Evolutionary conservation across 2,329 filamentous ascomycete species (phyloP).

Genomic region (Penicillium sp.): DNA sequence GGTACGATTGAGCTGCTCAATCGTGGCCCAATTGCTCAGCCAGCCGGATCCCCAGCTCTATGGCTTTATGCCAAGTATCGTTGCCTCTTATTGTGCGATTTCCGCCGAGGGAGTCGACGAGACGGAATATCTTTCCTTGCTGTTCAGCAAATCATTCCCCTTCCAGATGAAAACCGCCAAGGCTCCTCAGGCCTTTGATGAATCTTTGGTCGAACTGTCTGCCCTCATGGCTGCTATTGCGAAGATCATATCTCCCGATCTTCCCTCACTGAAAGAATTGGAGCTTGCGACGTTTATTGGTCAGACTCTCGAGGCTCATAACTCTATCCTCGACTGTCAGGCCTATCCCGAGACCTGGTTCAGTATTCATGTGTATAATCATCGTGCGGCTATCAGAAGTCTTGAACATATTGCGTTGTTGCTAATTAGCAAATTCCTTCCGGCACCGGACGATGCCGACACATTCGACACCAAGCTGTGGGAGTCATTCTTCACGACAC

Average conservation of each 20-base stretch:
- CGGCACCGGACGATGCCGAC: slow-evolving; percentile 85
- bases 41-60: slow-evolving; percentile 76
- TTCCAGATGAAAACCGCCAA: slow-evolving; percentile 71
- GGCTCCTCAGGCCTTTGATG: slow-evolving; percentile 66
- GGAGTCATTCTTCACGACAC: slow-evolving; percentile 86
- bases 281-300: slow-evolving; percentile 72
- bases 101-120: slow-evolving; percentile 59
- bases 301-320: slow-evolving; percentile 76
- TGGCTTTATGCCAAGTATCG: slow-evolving; percentile 83
- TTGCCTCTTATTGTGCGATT: slow-evolving; percentile 81
- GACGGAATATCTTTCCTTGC: slow-evolving; percentile 66
- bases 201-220: slow-evolving; percentile 82
- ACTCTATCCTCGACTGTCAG: slow-evolving; percentile 82
- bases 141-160: slow-evolving; percentile 87
- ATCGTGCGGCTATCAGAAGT: slow-evolving; percentile 81
- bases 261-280: slow-evolving; percentile 71
- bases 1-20: slow-evolving; percentile 86
- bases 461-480: slow-evolving; percentile 89
- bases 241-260: slow-evolving; percentile 67
- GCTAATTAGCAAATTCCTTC: slow-evolving; percentile 77
- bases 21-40: slow-evolving; percentile 79
- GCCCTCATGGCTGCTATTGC: slow-evolving; percentile 80
- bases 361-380: slow-evolving; percentile 87
- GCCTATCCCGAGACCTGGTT: slow-evolving; percentile 89
- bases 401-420: slow-evolving; percentile 78